phyloP scores from a whole-genome alignment of 176 grass and related monocot species.

The Oryza glaberrima region DNA sequence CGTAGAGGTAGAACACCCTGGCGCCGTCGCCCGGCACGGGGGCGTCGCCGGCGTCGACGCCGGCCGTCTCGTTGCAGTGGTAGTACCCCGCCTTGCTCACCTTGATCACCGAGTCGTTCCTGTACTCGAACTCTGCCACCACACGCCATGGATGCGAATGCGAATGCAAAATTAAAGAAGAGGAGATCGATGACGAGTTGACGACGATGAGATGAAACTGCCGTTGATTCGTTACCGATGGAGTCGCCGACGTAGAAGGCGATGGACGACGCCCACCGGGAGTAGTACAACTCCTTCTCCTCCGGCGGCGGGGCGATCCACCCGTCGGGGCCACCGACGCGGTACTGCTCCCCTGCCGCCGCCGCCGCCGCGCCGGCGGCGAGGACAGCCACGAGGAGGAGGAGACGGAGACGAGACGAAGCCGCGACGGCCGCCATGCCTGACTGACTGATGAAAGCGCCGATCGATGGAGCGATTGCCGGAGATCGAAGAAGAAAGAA shows the following conservation, averaged over 20 bases:
- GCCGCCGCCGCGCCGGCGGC: neutral
- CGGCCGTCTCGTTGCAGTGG: conserved; percentile 73
- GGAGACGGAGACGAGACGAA: neutral
- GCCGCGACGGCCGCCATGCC: neutral
- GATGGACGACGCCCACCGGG: conserved; percentile 60
- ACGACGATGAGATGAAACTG: too few species aligned
- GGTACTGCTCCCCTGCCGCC: conserved; percentile 33
- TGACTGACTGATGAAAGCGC: neutral
- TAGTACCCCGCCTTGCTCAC: conserved; percentile 71
- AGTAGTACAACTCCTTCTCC: conserved; percentile 49
- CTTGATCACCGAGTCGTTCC: conserved; percentile 72
- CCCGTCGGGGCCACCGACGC: conserved; percentile 67
- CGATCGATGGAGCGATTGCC: neutral
- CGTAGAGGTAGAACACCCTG: conserved; percentile 57
- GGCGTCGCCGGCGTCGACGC: neutral
- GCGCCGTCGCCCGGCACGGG: conserved; percentile 50
- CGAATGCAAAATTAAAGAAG: neutral
- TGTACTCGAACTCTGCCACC: conserved; percentile 74
- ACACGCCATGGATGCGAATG: neutral
- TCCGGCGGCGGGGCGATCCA: conserved; percentile 61
- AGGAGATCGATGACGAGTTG: too few species aligned
- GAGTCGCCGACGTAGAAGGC: conserved; percentile 66
- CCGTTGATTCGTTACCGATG: neutral
- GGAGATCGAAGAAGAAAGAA: neutral
- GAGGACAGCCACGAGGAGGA: neutral